A percentile compares a stretch with the other conserved stretches of the same genome.
phyloP scores from a whole-genome alignment of 345 rosid species.

The Noccaea bulbosa region DNA sequence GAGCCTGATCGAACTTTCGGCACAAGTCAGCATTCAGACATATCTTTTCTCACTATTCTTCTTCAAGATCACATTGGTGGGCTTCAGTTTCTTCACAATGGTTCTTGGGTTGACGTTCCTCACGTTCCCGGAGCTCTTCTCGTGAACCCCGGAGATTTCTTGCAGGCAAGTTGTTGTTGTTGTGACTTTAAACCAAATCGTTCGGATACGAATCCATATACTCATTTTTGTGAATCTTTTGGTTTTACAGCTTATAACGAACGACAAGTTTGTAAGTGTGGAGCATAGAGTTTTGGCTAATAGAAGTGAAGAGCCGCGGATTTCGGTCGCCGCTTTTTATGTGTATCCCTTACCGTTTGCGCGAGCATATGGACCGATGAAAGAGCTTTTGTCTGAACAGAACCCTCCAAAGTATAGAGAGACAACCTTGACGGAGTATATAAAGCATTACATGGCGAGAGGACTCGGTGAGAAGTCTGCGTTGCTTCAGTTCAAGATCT shows the following conservation, averaged over 20 bases:
- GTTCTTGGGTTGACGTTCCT: constrained; percentile 54
- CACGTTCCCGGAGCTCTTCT: constrained; percentile 51
- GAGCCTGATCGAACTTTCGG: constrained; percentile 60
- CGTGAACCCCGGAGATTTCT: constrained; percentile 59
- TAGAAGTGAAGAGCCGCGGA: constrained; percentile 38
- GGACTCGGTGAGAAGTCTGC: constrained; percentile 46
- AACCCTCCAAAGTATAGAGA: constrained; percentile 52
- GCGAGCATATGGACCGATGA: constrained; percentile 45
- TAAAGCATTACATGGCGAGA: constrained; percentile 31
- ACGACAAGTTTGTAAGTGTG: constrained; percentile 49
- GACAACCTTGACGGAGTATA: constrained; percentile 46
- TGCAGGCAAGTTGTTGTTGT: constrained; percentile 50
- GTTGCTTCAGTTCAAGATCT: constrained; percentile 35
- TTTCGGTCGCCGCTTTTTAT: constrained; percentile 52
- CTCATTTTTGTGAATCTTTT: constrained; percentile 10
- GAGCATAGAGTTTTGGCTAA: constrained; percentile 55
- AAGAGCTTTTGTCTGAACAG: constrained; percentile 52
- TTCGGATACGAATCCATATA: neutral
- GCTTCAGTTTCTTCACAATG: constrained; percentile 52
- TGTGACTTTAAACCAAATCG: neutral
- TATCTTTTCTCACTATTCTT: constrained; percentile 58
- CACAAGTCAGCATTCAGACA: constrained; percentile 50
- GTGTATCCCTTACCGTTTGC: constrained; percentile 1
- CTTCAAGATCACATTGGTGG: constrained; percentile 65
- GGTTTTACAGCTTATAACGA: constrained; percentile 45